Percentiles rank a stretch among this genome's conserved stretches.
phyloP scores from a whole-genome alignment of 306 rosid genomes.

The Astragalus membranaceus region DNA sequence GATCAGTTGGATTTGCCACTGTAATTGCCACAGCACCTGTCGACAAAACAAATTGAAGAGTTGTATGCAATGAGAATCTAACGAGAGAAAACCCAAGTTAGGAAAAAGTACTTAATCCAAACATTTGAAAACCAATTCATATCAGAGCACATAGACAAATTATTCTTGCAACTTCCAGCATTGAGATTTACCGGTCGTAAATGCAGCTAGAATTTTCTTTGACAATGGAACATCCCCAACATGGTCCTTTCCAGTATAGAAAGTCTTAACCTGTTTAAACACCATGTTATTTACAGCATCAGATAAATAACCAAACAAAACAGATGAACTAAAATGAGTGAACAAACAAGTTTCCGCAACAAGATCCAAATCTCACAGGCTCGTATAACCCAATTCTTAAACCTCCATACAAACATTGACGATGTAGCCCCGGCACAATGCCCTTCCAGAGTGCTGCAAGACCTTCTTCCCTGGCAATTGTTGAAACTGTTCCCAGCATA shows the following conservation, averaged over 20 bases:
- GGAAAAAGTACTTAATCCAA: not conserved
- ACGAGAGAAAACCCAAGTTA: not conserved
- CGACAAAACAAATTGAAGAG: not conserved
- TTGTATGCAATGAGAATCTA: not conserved
- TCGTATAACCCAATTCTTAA: slow-evolving; percentile 92
- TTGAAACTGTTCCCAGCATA: slow-evolving; percentile 84
- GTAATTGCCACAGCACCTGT: slow-evolving; percentile 83
- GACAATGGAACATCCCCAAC: slow-evolving; percentile 91
- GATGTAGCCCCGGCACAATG: slow-evolving; percentile 92
- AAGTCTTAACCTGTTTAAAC: slow-evolving; percentile 61
- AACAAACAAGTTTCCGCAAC: not conserved
- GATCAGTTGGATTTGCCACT: slow-evolving; percentile 95
- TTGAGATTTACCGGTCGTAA: slow-evolving; percentile 73
- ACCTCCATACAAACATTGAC: slow-evolving; percentile 91
- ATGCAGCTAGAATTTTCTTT: slow-evolving; percentile 88
- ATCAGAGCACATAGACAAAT: not conserved
- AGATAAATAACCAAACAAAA: slow-evolving; percentile 16
- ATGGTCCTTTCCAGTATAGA: slow-evolving; percentile 65
- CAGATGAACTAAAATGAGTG: not conserved
- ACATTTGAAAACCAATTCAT: slow-evolving; percentile 3
- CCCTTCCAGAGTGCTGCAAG: slow-evolving; percentile 90
- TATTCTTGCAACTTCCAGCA: not conserved
- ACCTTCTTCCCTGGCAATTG: slow-evolving; percentile 96
- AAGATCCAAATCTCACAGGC: slow-evolving; percentile 55
- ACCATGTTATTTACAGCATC: slow-evolving; percentile 19